Percentiles rank a stretch among this genome's conserved stretches.
Conservation (phyloP, 352 stramenopile genomes). For the Phytopythium sindhum region DNA sequence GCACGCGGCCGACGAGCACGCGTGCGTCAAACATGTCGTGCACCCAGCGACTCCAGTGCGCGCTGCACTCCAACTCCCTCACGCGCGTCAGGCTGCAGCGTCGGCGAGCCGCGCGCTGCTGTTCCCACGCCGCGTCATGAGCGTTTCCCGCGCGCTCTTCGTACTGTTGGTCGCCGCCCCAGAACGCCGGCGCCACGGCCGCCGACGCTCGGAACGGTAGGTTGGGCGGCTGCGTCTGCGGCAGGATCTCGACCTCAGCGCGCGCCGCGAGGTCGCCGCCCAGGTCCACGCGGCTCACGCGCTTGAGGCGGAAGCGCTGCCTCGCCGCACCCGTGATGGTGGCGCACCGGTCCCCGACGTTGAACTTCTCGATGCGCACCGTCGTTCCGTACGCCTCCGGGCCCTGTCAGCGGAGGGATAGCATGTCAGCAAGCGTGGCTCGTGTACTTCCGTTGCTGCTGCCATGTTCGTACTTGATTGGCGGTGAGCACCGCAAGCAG, state of each 20-base stretch:
- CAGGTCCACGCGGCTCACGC: conserved; percentile 15
- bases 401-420: too few species aligned
- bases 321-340: conserved; percentile 58
- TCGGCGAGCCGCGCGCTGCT: not conserved
- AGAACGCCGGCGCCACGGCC: not conserved
- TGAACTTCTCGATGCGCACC: conserved; percentile 67
- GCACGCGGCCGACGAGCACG: conserved; percentile 57
- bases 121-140: not conserved
- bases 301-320: conserved; percentile 58
- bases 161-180: not conserved
- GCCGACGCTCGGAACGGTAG: conserved; percentile 29
- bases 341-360: conserved; percentile 31
- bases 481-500: conserved; percentile 60
- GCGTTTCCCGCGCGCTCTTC: not conserved
- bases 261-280: conserved; percentile 13
- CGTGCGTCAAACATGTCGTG: conserved; percentile 62
- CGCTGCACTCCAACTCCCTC: conserved; percentile 26
- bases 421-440: too few species aligned
- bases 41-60: conserved; percentile 44
- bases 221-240: conserved; percentile 30
- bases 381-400: conserved; percentile 55
- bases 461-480: conserved; percentile 27
- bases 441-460: not conserved
- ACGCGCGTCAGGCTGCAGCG: conserved; percentile 14
- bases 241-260: conserved; percentile 64